A percentile compares a stretch with the other conserved stretches of the same genome.
Evolutionary conservation across 2,329 filamentous ascomycete species (phyloP).

Genomic region (Epichloe coenophiala): DNA sequence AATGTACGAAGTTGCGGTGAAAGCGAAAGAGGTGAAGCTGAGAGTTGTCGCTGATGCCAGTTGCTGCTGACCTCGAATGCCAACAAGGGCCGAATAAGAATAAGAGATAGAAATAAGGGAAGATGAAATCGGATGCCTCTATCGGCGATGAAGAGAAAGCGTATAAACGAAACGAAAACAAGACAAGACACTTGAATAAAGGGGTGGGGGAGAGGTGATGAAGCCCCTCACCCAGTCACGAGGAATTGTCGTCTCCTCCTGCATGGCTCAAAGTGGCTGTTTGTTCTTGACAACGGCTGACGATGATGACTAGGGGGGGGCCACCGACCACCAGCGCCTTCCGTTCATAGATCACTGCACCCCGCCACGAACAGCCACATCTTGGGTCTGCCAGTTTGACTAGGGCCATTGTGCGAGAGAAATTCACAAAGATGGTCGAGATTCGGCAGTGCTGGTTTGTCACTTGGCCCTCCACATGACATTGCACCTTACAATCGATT

Average conservation of each 20-base stretch:
- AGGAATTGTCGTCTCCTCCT: background rate
- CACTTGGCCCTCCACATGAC: no score
- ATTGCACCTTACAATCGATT: no score
- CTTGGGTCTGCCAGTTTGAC: no score
- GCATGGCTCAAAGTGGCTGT: background rate
- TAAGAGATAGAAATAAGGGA: background rate
- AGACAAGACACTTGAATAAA: background rate
- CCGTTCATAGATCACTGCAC: background rate
- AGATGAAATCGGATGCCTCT: background rate
- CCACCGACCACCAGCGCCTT: slow-evolving; percentile 1
- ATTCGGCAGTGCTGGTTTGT: no score
- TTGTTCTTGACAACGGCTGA: background rate
- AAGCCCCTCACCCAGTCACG: background rate
- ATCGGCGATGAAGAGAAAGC: slow-evolving; percentile 1
- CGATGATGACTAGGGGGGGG: background rate
- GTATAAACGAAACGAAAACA: background rate
- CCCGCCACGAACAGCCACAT: background rate
- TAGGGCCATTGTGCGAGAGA: background rate
- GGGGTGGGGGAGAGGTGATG: background rate
- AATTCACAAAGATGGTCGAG: no score
- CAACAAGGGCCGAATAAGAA: background rate
- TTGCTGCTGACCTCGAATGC: background rate
- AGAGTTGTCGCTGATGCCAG: background rate
- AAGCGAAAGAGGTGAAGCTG: background rate
- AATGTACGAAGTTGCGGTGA: background rate